Base-by-base conservation (phyloP, 495 filamentous ascomycete genomes). In the Neurospora terricola region DNA sequence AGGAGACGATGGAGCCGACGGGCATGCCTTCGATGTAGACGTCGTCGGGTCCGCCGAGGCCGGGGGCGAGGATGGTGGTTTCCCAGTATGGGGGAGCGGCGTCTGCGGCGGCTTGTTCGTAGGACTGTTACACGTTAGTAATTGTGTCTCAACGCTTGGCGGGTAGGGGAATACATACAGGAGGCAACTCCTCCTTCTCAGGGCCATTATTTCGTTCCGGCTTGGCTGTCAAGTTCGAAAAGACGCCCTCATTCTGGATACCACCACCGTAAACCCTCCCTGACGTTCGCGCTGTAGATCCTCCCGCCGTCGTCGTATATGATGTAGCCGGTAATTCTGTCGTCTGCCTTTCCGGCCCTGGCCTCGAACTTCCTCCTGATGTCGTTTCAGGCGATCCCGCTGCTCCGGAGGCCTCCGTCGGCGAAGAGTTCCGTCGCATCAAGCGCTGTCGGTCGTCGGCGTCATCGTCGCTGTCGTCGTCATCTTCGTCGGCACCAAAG, bases 1-100 rank as follows among this genome's bases (percentile, higher is more conserved):
- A 99, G 71, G 90, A 91, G 85, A 98, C 98, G 76, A 98, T 83
- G 40, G 94, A 96, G 78, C 96, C 96, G 74, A 99, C 96, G 4
- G 96, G 94, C 76, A 99, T 87, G 76, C 96, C 96, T 80, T 99
- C 95, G 54, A 98, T 91, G 80, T 93, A 99, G 69, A 99, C 96
- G 81, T 98, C 96, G 78, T 98, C 94, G 38, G 87, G 87, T 3
- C 91, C 91, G 66, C 90, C 88, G 70, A 91, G 85, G 38, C 95
- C 95, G 8, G 96, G 96, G 4, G 95, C 93, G 72, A 98, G 87
- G 77, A 99, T 98, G 3, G 96, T 98, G 21, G 95, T 98, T 83
- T 99, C 96, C 96, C 96, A 99, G 81, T 98, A 99, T 3, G 96
- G 96, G 0, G 96, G 96, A 42, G 96, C 94, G 27, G 95, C 93